Percentiles rank a stretch among this genome's conserved stretches.
These are phyloP conservation scores for Leccinum subatratum DNA, from an alignment of 1,284 basidiomycete species.

Conservation along the genomic window DNA sequence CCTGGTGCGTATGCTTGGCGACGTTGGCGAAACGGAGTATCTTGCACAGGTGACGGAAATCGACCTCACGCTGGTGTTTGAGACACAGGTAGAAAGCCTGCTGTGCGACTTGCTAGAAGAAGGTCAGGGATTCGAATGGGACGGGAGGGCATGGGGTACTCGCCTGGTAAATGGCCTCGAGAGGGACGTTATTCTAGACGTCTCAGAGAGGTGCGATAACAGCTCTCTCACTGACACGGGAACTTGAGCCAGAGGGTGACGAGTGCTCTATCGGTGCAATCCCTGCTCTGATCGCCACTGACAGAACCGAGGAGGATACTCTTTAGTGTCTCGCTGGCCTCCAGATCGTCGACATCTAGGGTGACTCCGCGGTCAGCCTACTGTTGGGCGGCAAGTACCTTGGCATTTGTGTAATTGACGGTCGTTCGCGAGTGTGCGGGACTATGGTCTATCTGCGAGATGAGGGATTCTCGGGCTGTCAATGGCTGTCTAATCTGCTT, in stretches of 20 bases:
- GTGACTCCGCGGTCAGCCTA: slow-evolving; percentile 71
- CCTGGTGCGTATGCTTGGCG: slow-evolving; percentile 92
- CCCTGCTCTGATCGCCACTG: slow-evolving; percentile 88
- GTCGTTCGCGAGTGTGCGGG: no score
- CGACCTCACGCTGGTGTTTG: slow-evolving; percentile 90
- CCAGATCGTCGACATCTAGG: slow-evolving; percentile 83
- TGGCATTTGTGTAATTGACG: no score
- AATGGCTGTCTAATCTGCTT: no score
- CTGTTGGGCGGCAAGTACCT: slow-evolving; percentile 83
- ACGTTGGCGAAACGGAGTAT: slow-evolving; percentile 93
- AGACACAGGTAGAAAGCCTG: slow-evolving; percentile 98
- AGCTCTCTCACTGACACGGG: slow-evolving; percentile 98
- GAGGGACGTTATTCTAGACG: slow-evolving; percentile 93
- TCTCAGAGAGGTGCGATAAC: slow-evolving; percentile 96
- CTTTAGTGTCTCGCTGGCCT: slow-evolving; percentile 89
- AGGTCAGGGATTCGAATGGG: neutral
- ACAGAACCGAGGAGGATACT: slow-evolving; percentile 85
- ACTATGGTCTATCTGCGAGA: no score
- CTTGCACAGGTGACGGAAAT: slow-evolving; percentile 96
- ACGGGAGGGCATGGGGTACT: slow-evolving; percentile 19
- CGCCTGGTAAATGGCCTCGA: slow-evolving; percentile 94
- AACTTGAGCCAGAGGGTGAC: slow-evolving; percentile 99
- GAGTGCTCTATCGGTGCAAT: slow-evolving; percentile 91
- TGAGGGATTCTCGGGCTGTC: no score
- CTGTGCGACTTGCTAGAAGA: slow-evolving; percentile 81